Base-by-base conservation (phyloP, 2,329 filamentous ascomycete genomes). In the Alternaria consortialis region DNA sequence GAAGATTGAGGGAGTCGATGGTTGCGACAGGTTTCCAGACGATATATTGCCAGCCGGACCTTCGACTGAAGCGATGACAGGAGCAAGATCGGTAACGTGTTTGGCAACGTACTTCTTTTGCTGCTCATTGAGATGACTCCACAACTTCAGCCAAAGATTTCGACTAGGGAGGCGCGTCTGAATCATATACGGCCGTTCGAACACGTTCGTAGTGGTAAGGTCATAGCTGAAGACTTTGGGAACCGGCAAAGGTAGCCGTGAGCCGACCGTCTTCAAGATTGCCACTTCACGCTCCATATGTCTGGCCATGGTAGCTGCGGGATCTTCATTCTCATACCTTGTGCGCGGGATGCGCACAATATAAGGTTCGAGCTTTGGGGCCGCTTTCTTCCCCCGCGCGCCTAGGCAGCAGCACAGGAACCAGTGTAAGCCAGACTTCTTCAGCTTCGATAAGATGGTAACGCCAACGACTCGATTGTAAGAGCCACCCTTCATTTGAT, bases 301-400 rank as follows among this genome's bases (percentile, higher is more conserved):
- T 4, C 58, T 20, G 20, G 60, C 23, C 8, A 56, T 54, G 1
- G 39, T 43, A 31, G 62, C 17, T 7, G 60, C 47, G 23, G 39
- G 1, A n/a, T 37, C 7, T 11, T 66, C 58, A 9, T 25, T 31
- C 5, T n/a, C 32, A 2, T 7, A 17, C 2, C 39, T 20, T 2
- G 7, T 11, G 0, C 64, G 60, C 12, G 60, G 58, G 3, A 68
- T 51, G 2, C 65, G 65, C 3, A 69, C 8, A n/a, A 68, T 29
- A 31, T 66, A 67, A 1, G 39, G 44, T 8, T 48, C 12, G 1
- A 12, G 15, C 5, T 15, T 8, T 3, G 29, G 9, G 2, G 17
- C 2, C 1, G 0, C 1, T 3, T 8, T n/a, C 15, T 40, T 42
- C 31, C 36, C 23, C 17, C 46, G 31, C 7, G 20, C 4, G 17